Base-by-base conservation (phyloP, 2,329 filamentous ascomycete genomes). In the Didymella keratinophila region DNA sequence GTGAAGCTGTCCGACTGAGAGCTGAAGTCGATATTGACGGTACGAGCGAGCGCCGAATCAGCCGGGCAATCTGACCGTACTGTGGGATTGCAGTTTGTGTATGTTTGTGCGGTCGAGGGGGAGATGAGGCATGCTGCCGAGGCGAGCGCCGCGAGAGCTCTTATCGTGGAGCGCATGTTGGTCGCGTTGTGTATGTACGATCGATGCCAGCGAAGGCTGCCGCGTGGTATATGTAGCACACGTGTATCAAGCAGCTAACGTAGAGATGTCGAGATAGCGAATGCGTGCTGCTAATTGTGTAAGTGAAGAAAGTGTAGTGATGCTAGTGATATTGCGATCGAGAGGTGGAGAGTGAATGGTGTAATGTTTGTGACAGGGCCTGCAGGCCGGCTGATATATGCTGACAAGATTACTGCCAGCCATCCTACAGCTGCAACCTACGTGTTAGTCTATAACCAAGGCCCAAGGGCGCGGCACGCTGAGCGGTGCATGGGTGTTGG, bases 21-120 rank as follows among this genome's bases (percentile, higher is more conserved):
- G 32, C 86, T 89, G 78, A 98, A 96, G 80, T 97, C 92, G 78
- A 95, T 88, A 62, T 86, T 84, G 69, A 93, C 88, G n/a, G 90
- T 85, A 81, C 87, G 91, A 56, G 92, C 93, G 4, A 98, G 85
- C 0, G 93, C 94, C 8, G 91, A 87, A 74, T 97, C 82, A 51
- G 91, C 76, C 6, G 90, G 86, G 71, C 94, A 98, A 61, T 73
- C 72, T 59, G 80, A 83, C 80, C 80, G 82, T 70, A 64, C 71
- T 53, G 82, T 80, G 16, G 85, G 84, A 70, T 87, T 85, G 77
- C 84, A 87, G 61, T 76, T 79, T 50, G 79, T 83, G 69, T 79
- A 86, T 54, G 84, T 87, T 67, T 86, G 84, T 42, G 81, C 81
- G 20, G 71, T 50, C 9, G 77, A 69, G 30, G 78, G 77, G 36